Base-by-base conservation (phyloP, 2,329 filamentous ascomycete species). In the Ophiostoma novo-ulmi region DNA sequence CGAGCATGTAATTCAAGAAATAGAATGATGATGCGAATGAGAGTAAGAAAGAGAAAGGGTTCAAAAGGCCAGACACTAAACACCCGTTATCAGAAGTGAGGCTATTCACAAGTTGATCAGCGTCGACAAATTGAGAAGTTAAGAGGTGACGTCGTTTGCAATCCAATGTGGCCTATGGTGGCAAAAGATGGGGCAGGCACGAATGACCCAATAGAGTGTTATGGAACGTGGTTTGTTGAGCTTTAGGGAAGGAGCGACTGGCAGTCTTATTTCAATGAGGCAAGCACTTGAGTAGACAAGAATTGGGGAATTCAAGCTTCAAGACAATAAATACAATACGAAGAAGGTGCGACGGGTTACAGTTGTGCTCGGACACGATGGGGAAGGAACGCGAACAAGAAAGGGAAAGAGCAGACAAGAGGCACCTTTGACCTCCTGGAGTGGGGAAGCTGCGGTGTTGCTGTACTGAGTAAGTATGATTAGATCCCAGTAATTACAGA, bases 121-220 rank as follows among this genome's bases (percentile, higher is more conserved):
- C 31, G 31, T 31, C 31, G 31, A 31, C 31, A 31, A 31, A 3
- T 31, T 17, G 14, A 48, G 20, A 13, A 31, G 31, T 31, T 31
- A 26, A 14, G 22, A 26, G n/a, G 52, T 26, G 52, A 58, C 52
- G 52, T 58, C 52, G 52, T 58, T 48, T 58, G 52, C 52, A 26
- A 22, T 26, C 52, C 52, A 26, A 11, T 58, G 52, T 58, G n/a
- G 52, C 52, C 22, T 26, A 22, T n/a, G 44, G 44, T 58, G 52
- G 52, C 52, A 58, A 58, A 58, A 58, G 52, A 58, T 58, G 52
- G 52, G 52, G 52, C 52, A 58, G 52, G 52, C n/a, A 26, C 52
- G 52, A 58, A 58, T 58, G 52, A 58, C 52, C 52, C 52, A 58
- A 58, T 58, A 10, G 52, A 58, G 52, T 58, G 52, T 58, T 58